These are phyloP conservation scores for Sarocladium oryzae DNA, from an alignment of 2,329 filamentous ascomycete species.

Conservation along the genomic window DNA sequence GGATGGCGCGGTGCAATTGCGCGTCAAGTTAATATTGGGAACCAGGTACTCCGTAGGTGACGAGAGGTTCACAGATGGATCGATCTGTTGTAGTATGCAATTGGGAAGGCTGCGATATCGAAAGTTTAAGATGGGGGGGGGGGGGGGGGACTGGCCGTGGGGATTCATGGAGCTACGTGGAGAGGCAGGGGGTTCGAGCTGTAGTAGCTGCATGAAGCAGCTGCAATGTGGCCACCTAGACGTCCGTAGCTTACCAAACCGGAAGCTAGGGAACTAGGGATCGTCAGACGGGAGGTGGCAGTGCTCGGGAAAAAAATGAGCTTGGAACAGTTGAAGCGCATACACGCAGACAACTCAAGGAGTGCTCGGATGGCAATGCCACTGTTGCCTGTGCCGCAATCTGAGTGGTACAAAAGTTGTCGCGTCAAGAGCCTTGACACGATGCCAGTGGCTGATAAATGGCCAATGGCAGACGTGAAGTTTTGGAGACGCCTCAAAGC, in stretches of 20 bases:
- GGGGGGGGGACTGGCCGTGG: not conserved
- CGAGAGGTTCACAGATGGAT: not conserved
- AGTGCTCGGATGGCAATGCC: no score
- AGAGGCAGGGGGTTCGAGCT: not conserved
- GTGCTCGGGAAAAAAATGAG: not conserved
- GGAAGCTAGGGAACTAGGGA: not conserved
- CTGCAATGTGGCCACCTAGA: no score
- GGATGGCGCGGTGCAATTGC: constrained; percentile 4
- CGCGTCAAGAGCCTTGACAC: not conserved
- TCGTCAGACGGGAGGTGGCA: constrained; percentile 1
- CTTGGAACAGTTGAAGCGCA: not conserved
- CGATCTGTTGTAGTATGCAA: constrained; percentile 1
- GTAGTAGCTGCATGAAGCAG: no score
- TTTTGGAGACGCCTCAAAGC: no score
- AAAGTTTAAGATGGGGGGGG: not conserved
- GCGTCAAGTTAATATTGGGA: not conserved
- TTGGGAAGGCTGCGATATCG: not conserved
- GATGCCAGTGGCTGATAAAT: not conserved
- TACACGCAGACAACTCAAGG: not conserved
- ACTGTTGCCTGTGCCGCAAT: no score
- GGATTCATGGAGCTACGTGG: not conserved
- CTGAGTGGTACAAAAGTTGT: not conserved
- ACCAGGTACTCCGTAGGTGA: no score
- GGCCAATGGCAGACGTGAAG: not conserved
- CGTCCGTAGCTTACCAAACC: no score